Evolutionary conservation across 352 stramenopile genomes (phyloP), one percentile per base, ranked within the genome.

Genomic region (Phytophthora macrochlamydospora): DNA sequence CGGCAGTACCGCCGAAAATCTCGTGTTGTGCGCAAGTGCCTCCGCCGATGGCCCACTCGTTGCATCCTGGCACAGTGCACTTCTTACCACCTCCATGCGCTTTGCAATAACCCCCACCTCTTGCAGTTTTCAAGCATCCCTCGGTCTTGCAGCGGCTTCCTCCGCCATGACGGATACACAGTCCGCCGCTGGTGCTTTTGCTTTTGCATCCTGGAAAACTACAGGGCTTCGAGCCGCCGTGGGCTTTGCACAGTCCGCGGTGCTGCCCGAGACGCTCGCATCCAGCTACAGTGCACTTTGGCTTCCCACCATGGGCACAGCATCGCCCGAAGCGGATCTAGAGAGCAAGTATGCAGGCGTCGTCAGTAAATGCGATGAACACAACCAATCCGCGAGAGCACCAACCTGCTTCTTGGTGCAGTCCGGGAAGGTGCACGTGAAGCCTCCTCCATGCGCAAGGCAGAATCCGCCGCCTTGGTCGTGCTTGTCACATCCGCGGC

Each of bases 381-480:
- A 33, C 9, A 50, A 18, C 4, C 24, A 18, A 31, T 56, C 30
- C 8, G 12, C 12, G 49, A 56, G 29, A 28, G 5, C n/a, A 40
- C 60, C 38, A n/a, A 94, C 84, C 69, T 90, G 81, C 51, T 93
- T 95, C 75, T 95, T 95, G 13, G 74, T 79, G 59, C 87, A 95
- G 30, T 85, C 83, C 1, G 81, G 68, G 18, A 89, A 76, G 5
- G 72, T 79, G 52, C 87, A 94, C 28, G 85, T 88, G 59, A 76
- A 88, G 0, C 87, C 87, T 2, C 87, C 87, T 42, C 87, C 87
- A 44, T 94, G 87, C 30, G 83, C 69, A 52, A 93, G 79, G 44
- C 87, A 94, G 35, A 73, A 89, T 13, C 87, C 87, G 7, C 87
- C 87, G 49, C 87, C 87, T 73, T 92, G 84, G 60, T 94, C 84